Conservation (phyloP, 2,329 filamentous ascomycete genomes). For the Aspergillus quadricinctus region DNA sequence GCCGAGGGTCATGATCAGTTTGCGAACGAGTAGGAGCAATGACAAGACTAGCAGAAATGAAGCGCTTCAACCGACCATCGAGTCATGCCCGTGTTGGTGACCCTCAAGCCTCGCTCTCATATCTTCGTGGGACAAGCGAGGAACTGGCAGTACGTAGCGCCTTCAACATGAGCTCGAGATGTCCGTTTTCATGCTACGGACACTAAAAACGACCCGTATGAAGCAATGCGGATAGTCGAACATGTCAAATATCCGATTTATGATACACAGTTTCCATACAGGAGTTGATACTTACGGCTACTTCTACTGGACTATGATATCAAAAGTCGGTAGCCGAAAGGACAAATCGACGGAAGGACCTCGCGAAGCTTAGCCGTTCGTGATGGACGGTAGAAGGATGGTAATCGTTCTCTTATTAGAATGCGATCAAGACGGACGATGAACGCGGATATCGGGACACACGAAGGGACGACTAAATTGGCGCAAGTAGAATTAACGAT, state of each 20-base stretch:
- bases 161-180: not conserved
- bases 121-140: not conserved
- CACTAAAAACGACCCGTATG: not conserved
- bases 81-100: not conserved
- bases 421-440: conserved; percentile 20
- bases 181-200: not conserved
- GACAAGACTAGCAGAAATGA: not conserved
- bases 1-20: not conserved
- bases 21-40: not conserved
- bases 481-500: conserved; percentile 16
- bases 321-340: conserved; percentile 4
- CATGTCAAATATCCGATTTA: not conserved
- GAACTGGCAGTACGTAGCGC: not conserved
- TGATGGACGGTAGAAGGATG: conserved; percentile 13
- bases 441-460: conserved; percentile 20
- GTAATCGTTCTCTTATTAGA: conserved; percentile 21
- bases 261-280: not conserved
- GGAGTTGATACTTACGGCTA: not conserved
- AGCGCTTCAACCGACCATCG: not conserved
- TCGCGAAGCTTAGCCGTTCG: conserved; percentile 12
- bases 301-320: conserved; percentile 4
- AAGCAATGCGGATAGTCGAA: not conserved
- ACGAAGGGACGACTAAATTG: conserved; percentile 20
- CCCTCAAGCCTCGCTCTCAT: not conserved
- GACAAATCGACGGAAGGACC: conserved; percentile 1